Conservation (phyloP, 768 basidiomycete species). For the Sistotremastrum suecicum region DNA sequence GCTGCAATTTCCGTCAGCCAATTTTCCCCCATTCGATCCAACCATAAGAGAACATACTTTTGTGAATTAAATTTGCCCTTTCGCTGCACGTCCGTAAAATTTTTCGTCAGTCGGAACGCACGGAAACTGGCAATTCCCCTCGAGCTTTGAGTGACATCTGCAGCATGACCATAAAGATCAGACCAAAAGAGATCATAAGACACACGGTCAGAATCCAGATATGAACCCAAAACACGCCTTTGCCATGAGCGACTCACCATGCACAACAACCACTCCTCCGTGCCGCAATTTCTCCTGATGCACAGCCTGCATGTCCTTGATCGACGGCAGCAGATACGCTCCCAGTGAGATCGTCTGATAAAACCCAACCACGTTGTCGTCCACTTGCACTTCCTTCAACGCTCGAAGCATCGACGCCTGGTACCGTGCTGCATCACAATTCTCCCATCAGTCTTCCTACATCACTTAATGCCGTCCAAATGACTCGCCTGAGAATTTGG, state of each 20-base stretch:
- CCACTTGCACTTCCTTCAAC: constrained; percentile 80
- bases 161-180: constrained; percentile 9
- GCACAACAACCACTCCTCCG: constrained; percentile 73
- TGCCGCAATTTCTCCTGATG: constrained; percentile 78
- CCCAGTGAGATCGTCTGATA: constrained; percentile 84
- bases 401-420: constrained; percentile 76
- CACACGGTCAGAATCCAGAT: constrained; percentile 10
- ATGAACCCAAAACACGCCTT: constrained; percentile 6
- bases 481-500: constrained; percentile 55
- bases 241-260: constrained; percentile 35
- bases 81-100: constrained; percentile 73
- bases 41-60: constrained; percentile 37
- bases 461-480: not conserved
- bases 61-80: constrained; percentile 71
- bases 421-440: constrained; percentile 44
- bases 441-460: not conserved
- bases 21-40: too few relatives aligned
- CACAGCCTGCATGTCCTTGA: constrained; percentile 73
- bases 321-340: constrained; percentile 68
- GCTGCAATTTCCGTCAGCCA: constrained; percentile 23
- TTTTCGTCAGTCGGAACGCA: constrained; percentile 70
- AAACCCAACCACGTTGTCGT: constrained; percentile 87
- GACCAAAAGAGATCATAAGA: not conserved
- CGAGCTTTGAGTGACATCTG: constrained; percentile 66
- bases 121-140: constrained; percentile 81